Conservation (phyloP, 2,329 filamentous ascomycete species). For the Colletotrichum costaricense region DNA sequence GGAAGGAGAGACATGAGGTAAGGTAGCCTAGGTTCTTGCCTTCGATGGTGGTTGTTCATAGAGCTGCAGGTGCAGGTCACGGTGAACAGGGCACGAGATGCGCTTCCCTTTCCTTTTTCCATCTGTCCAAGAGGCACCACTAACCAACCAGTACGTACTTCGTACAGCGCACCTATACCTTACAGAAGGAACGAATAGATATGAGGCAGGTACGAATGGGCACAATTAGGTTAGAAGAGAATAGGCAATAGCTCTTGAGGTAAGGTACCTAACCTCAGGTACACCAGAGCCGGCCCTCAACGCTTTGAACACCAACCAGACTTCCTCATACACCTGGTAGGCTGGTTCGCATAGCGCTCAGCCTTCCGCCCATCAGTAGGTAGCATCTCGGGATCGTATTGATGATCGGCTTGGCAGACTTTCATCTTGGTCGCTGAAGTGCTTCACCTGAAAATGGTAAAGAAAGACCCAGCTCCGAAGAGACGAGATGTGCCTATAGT, state of each 20-base stretch:
- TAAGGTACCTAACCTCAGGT: too few species aligned
- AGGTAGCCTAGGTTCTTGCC: too few species aligned
- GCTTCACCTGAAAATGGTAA: background rate
- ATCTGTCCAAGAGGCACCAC: background rate
- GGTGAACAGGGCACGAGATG: background rate
- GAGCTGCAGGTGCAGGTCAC: background rate
- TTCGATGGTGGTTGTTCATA: too few species aligned
- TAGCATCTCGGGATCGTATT: background rate
- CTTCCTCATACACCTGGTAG: background rate
- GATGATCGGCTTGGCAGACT: background rate
- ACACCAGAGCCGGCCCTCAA: background rate
- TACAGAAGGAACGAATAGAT: too few species aligned
- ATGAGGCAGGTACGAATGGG: too few species aligned
- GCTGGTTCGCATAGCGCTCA: background rate
- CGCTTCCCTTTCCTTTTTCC: background rate
- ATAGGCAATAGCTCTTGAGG: background rate
- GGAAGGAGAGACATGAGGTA: background rate
- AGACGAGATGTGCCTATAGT: background rate
- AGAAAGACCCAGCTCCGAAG: background rate
- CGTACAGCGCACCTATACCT: background rate
- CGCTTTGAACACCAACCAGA: background rate
- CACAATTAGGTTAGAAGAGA: background rate
- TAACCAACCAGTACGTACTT: background rate
- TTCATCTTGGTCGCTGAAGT: background rate
- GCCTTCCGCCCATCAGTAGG: background rate